Evolutionary conservation across 441 rosid genomes (phyloP).

Genomic region (Raphanus hybrid): DNA sequence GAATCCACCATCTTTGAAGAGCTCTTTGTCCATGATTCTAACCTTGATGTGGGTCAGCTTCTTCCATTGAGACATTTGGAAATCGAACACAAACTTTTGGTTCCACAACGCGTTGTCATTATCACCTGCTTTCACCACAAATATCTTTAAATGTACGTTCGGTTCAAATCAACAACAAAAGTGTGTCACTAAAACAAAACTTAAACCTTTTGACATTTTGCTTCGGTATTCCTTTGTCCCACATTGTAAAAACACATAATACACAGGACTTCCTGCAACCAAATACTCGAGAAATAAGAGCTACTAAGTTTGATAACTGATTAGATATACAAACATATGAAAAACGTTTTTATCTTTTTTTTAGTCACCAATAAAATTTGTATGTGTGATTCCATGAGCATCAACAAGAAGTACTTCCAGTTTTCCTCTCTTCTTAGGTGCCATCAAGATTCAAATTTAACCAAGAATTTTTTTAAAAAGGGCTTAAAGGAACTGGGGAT

Average conservation of each 20-base stretch:
- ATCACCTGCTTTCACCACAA: slow-evolving; percentile 47
- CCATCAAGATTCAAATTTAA: neutral
- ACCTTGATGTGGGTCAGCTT: slow-evolving; percentile 56
- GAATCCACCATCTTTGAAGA: slow-evolving; percentile 60
- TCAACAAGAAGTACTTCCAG: slow-evolving; percentile 80
- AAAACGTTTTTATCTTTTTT: neutral
- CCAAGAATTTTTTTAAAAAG: neutral
- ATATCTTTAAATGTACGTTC: neutral
- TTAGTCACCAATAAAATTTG: slow-evolving; percentile 63
- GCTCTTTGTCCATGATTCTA: slow-evolving; percentile 68
- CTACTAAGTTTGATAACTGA: neutral
- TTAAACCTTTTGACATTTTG: slow-evolving; percentile 70
- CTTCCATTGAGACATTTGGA: slow-evolving; percentile 58
- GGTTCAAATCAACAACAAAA: slow-evolving; percentile 4
- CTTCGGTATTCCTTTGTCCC: slow-evolving; percentile 62
- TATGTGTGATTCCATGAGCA: slow-evolving; percentile 77
- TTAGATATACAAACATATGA: neutral
- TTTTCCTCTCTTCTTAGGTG: slow-evolving; percentile 56
- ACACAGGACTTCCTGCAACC: slow-evolving; percentile 62
- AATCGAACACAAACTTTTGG: slow-evolving; percentile 69
- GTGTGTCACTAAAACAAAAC: neutral
- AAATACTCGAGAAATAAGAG: slow-evolving; percentile 11
- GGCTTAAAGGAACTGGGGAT: neutral
- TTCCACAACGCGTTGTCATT: slow-evolving; percentile 68
- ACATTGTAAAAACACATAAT: slow-evolving; percentile 64